Conservation (phyloP, 1,284 basidiomycete genomes). For the Ustilago lituana region DNA sequence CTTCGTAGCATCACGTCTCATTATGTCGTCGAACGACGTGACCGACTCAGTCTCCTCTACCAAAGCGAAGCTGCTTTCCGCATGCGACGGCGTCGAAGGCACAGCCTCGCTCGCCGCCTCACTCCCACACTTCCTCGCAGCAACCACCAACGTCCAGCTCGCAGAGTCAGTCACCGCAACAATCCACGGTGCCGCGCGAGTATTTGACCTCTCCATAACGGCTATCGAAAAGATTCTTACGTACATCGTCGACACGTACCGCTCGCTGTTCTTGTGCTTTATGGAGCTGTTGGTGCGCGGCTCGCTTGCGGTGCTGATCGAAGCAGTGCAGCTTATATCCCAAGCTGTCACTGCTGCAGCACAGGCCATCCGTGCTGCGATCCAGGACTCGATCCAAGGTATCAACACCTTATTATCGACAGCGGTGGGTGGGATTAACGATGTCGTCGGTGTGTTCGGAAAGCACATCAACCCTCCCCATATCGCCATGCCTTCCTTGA, state of each 20-base stretch:
- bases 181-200: constrained; percentile 76
- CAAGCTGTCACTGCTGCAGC: constrained; percentile 80
- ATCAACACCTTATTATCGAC: constrained; percentile 46
- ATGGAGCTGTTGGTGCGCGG: constrained; percentile 87
- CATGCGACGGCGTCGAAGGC: constrained; percentile 82
- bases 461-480: constrained; percentile 38
- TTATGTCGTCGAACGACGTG: constrained; percentile 77
- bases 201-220: constrained; percentile 39
- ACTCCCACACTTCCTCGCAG: constrained; percentile 85
- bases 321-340: constrained; percentile 75
- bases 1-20: constrained; percentile 83
- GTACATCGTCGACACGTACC: constrained; percentile 90
- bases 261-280: constrained; percentile 89
- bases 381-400: constrained; percentile 69
- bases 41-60: constrained; percentile 76
- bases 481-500: constrained; percentile 67
- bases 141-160: constrained; percentile 82
- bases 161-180: constrained; percentile 79
- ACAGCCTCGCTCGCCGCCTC: constrained; percentile 83
- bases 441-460: constrained; percentile 44
- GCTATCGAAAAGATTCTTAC: constrained; percentile 47
- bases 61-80: constrained; percentile 77
- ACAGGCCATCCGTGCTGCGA: constrained; percentile 75
- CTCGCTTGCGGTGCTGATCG: constrained; percentile 80
- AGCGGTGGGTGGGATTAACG: constrained; percentile 47